Evolutionary conservation across 2,329 filamentous ascomycete species (phyloP), one percentile per base, ranked within the genome.

Genomic region (Diaporthe sp.): DNA sequence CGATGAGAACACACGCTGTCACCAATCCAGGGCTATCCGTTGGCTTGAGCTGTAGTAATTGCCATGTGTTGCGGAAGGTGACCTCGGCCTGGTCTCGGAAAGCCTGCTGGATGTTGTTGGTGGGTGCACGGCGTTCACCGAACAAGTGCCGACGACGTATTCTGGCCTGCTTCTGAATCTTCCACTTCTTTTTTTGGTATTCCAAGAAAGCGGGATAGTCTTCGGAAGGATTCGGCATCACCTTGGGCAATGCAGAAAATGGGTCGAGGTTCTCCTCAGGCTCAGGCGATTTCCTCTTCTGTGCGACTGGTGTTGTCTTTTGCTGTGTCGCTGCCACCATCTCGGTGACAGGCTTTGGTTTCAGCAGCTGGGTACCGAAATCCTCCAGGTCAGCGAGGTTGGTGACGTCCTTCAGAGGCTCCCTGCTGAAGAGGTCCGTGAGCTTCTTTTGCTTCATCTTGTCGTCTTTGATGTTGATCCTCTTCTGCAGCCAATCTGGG

Each of bases 161-260:
- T 31, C 97, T 92, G 46, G 96, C 95, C 82, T 98, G 94, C 81
- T 95, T 98, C 83, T 99, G 97, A 51, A 98, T 93, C 86, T 96
- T 98, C 97, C 97, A 99, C 84, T 99, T 99, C 86, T 96, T 92
- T 85, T 99, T 99, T 83, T 99, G 97, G 81, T 98, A 98, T 81
- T 94, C 90, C 72, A 99, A 84, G 87, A 98, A 99, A 0, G 91
- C 95, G 25, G 91, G 87, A 79, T 99, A 99, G 83, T 99, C 94
- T 67, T 97, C 92, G 0, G 92, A 94, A 28, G 97, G 94, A 34
- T 90, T 91, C 1, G 97, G 96, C 94, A 98, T 97, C 57, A 91
- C 89, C 76, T 93, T 91, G 0, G 97, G 97, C 19, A 99, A 88
- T 34, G 91, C 91, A 39, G 95, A 93, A 83, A 95, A 97, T 0